These are phyloP conservation scores for Baorangia bicolor DNA, from an alignment of 768 basidiomycete species.

Conservation along the genomic window DNA sequence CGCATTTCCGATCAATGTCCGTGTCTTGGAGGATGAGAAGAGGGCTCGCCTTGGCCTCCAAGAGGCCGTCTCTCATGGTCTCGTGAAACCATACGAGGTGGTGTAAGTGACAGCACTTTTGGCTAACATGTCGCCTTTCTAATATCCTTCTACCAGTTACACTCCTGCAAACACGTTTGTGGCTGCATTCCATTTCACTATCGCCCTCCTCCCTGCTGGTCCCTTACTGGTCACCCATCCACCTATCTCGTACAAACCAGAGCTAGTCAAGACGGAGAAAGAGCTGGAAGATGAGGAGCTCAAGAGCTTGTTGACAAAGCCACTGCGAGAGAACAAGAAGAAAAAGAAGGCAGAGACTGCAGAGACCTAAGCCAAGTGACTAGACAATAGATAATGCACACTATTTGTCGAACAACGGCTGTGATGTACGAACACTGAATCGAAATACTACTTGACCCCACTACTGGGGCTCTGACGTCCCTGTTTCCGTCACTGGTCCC, in stretches of 20 bases:
- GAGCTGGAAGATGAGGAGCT: constrained; percentile 86
- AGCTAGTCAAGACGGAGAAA: constrained; percentile 87
- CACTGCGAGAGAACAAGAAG: constrained; percentile 88
- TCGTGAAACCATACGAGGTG: constrained; percentile 95
- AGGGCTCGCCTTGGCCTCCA: constrained; percentile 91
- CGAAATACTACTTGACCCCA: constrained; percentile 5
- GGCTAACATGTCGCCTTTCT: background rate
- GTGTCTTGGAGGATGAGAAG: constrained; percentile 93
- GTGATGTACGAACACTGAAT: constrained; percentile 17
- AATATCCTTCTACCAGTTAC: constrained; percentile 46
- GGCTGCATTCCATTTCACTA: constrained; percentile 96
- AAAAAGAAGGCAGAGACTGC: constrained; percentile 74
- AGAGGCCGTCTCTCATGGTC: constrained; percentile 92
- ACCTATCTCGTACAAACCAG: constrained; percentile 91
- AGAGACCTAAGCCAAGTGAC: constrained; percentile 32
- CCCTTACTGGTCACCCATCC: constrained; percentile 85
- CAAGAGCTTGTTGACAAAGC: constrained; percentile 74
- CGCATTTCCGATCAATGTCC: no score
- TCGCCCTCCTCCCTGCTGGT: constrained; percentile 88
- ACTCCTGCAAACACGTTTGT: constrained; percentile 83
- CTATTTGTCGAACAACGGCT: constrained; percentile 16
- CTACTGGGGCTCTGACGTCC: constrained; percentile 9
- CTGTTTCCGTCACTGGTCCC: background rate
- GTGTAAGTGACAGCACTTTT: constrained; percentile 51
- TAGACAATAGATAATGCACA: constrained; percentile 14